A percentile compares a stretch with the other conserved stretches of the same genome.
Evolutionary conservation across 1,284 basidiomycete species (phyloP).

Genomic region (Leccinum glutinopallens): DNA sequence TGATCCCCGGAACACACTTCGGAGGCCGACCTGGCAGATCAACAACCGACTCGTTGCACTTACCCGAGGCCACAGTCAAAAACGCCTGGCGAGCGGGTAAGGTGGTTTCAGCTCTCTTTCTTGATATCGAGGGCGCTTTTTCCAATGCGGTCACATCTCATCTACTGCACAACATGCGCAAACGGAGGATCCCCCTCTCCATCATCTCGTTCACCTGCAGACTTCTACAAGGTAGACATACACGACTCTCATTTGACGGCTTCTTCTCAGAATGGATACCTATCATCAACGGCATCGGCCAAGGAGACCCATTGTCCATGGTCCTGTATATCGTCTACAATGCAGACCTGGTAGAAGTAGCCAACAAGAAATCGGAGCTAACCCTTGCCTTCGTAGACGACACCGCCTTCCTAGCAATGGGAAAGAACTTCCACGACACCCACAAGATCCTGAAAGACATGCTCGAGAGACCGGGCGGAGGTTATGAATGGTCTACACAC

Average conservation of each 20-base stretch:
- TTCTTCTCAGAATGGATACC: constrained; percentile 18
- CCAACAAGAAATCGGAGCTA: neutral
- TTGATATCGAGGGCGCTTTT: too few relatives aligned
- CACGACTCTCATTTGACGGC: constrained; percentile 24
- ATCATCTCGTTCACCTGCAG: neutral
- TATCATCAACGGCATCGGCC: constrained; percentile 32
- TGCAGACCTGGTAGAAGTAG: constrained; percentile 27
- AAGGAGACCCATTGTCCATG: constrained; percentile 36
- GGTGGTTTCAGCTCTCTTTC: too few relatives aligned
- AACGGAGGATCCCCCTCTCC: neutral
- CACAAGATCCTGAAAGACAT: neutral
- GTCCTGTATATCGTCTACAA: constrained; percentile 35
- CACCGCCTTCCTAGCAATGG: constrained; percentile 4
- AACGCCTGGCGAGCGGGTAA: too few relatives aligned
- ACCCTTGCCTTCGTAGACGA: constrained; percentile 13
- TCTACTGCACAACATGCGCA: constrained; percentile 29
- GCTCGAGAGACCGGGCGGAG: neutral
- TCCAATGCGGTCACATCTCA: too few relatives aligned
- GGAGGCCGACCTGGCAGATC: constrained; percentile 29
- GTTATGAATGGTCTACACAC: neutral
- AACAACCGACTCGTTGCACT: constrained; percentile 30
- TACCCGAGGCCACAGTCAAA: constrained; percentile 19
- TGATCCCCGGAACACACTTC: constrained; percentile 23
- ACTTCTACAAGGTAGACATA: constrained; percentile 11
- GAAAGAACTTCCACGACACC: neutral